These are phyloP conservation scores for Yamadazyma mexicana DNA, from an alignment of 1,139 yeast species.

Conservation along the genomic window DNA sequence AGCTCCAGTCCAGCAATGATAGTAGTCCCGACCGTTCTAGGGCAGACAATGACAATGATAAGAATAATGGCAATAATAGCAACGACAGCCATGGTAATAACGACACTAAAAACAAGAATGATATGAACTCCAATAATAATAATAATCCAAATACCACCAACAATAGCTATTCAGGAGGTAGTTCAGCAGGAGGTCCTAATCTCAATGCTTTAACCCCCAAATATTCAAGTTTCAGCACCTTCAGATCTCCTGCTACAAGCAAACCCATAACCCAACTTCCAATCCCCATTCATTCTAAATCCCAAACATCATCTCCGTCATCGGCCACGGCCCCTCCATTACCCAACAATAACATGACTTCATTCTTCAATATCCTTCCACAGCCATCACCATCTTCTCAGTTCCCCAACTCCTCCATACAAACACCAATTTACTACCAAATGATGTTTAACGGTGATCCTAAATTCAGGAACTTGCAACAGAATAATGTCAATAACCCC, in stretches of 20 bases:
- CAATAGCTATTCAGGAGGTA: constrained; percentile 3
- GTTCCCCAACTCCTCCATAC: constrained; percentile 21
- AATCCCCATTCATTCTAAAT: constrained; percentile 38
- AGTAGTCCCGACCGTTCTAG: not conserved
- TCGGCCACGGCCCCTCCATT: constrained; percentile 43
- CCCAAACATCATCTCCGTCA: constrained; percentile 46
- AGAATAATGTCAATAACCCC: not conserved
- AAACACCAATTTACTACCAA: constrained; percentile 41
- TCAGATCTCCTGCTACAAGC: constrained; percentile 37
- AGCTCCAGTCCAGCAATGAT: not conserved
- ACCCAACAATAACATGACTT: constrained; percentile 25
- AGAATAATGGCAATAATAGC: not conserved
- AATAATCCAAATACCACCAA: not conserved
- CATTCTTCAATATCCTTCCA: constrained; percentile 29
- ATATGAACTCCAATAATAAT: not conserved
- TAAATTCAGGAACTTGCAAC: constrained; percentile 10
- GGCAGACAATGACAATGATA: constrained; percentile 1
- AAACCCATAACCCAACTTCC: constrained; percentile 39
- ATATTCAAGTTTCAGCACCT: constrained; percentile 29
- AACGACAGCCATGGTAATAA: not conserved
- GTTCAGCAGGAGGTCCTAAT: constrained; percentile 14
- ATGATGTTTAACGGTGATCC: constrained; percentile 27
- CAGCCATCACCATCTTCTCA: constrained; percentile 30
- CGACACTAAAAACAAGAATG: not conserved
- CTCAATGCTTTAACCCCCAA: constrained; percentile 20